Evolutionary conservation across 345 rosid genomes (phyloP), one percentile per base, ranked within the genome.

Genomic region (Camelina neglecta): DNA sequence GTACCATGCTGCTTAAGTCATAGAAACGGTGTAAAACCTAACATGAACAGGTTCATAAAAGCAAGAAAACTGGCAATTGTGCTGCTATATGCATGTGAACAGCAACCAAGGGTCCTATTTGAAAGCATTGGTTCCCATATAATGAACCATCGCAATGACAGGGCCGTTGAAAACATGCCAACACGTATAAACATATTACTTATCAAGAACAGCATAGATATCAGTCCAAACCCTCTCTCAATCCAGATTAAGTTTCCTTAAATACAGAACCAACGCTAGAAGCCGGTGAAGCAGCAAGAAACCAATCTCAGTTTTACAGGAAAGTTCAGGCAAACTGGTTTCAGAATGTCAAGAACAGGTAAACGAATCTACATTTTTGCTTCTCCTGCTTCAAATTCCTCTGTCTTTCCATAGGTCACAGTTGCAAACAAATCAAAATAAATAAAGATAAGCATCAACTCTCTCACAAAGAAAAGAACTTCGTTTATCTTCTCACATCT

Each of bases 271-370:
- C 59, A 44, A 59, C 49, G 6, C 64, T 23, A 18, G 36, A 59
- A 29, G 42, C 67, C 47, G 21, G 11, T 47, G 75, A 47, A 71
- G 5, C 35, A 58, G 75, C 66, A 71, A 71, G 5, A 35, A 58
- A 33, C 23, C 29, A 45, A 47, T 29, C 29, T 29, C 42, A 5
- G 2, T 6, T 47, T 16, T 47, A 45, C 18, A 3, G 20, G 8
- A 35, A 35, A 35, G 38, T 7, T 35, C 38, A n/a, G 51, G 20
- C 21, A 47, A 47, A 6, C 21, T 16, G n/a, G 20, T 15, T 15
- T 15, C 50, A 47, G 50, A 15, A 47, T 47, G 20, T 47, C 18
- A 15, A 47, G 1, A 45, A 12, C 47, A 42, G 15, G 48, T 44
- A 44, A 44, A 4, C 13, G 5, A 44, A 44, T 13, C 16, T 12